Conservation (phyloP, 768 basidiomycete species). For the Leucocoprinus leucothites region DNA sequence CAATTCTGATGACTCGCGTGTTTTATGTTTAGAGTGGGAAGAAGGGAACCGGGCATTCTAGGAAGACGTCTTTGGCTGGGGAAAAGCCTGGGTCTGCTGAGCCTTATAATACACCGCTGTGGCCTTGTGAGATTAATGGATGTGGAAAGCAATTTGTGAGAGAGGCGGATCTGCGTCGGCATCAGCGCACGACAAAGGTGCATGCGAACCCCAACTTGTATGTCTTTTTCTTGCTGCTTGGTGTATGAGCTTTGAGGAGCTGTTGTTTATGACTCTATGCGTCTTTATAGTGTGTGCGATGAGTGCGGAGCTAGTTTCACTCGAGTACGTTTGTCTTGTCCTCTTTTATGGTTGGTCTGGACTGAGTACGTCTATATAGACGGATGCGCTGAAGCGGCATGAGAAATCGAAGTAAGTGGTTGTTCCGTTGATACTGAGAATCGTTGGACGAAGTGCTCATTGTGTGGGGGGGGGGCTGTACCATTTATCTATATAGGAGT, state of each 20-base stretch:
- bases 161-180: constrained; percentile 79
- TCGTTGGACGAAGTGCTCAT: constrained; percentile 3
- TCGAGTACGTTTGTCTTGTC: constrained; percentile 47
- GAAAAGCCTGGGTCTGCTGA: constrained; percentile 42
- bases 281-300: constrained; percentile 55
- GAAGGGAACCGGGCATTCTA: constrained; percentile 16
- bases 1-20: neutral
- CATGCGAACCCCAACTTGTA: constrained; percentile 77
- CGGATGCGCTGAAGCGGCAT: constrained; percentile 78
- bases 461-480: too few species aligned
- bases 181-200: constrained; percentile 75
- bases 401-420: constrained; percentile 65
- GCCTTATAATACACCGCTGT: constrained; percentile 46
- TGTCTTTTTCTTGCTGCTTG: constrained; percentile 21
- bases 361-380: constrained; percentile 37
- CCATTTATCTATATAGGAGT: neutral
- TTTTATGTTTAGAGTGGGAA: neutral
- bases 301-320: constrained; percentile 82
- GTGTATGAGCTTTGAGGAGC: too few species aligned
- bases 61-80: neutral
- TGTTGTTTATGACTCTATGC: neutral
- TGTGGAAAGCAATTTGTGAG: constrained; percentile 82
- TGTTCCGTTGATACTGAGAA: neutral
- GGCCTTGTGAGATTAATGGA: constrained; percentile 81
- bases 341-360: constrained; percentile 3